phyloP scores from a whole-genome alignment of 306 rosid species.

The Cicer arietinum region DNA sequence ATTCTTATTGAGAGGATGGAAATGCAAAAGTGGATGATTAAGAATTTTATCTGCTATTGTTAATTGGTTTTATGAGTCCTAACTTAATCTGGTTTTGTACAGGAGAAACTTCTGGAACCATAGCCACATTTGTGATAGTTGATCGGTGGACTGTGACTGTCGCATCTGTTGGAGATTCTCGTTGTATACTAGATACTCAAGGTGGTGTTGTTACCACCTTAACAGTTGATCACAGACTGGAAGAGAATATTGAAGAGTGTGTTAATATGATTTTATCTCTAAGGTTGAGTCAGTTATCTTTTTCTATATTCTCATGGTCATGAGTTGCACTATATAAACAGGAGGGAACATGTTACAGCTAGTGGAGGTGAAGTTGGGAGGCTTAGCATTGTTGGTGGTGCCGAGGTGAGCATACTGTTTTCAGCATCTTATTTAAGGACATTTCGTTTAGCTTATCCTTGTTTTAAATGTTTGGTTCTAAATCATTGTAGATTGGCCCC shows the following conservation, averaged over 20 bases:
- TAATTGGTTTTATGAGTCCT: conserved; percentile 36
- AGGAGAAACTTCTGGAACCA: conserved; percentile 99
- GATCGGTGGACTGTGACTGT: conserved; percentile 99
- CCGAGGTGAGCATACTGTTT: conserved; percentile 64
- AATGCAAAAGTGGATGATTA: conserved; percentile 51
- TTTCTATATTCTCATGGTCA: conserved; percentile 30
- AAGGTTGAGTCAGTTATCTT: conserved; percentile 17
- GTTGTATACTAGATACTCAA: conserved; percentile 90
- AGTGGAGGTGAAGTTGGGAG: conserved; percentile 99
- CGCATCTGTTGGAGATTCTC: conserved; percentile 97
- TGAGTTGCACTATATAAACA: conserved; percentile 43
- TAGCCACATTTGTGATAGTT: conserved; percentile 89
- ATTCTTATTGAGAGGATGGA: conserved; percentile 39
- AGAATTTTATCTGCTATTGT: conserved; percentile 24
- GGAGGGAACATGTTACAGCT: conserved; percentile 93
- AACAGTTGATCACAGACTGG: conserved; percentile 96
- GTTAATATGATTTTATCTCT: conserved; percentile 34
- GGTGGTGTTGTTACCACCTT: conserved; percentile 81
- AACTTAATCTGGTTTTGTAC: conserved; percentile 30
- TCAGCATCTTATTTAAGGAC: conserved; percentile 19
- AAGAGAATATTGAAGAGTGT: conserved; percentile 92
- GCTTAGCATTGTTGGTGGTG: conserved; percentile 90
- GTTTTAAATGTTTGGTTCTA: conserved; percentile 39
- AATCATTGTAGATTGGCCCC: conserved; percentile 83
- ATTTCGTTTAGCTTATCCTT: conserved; percentile 27